phyloP scores from a whole-genome alignment of 2,329 filamentous ascomycete species.

The Penicillium sp. region DNA sequence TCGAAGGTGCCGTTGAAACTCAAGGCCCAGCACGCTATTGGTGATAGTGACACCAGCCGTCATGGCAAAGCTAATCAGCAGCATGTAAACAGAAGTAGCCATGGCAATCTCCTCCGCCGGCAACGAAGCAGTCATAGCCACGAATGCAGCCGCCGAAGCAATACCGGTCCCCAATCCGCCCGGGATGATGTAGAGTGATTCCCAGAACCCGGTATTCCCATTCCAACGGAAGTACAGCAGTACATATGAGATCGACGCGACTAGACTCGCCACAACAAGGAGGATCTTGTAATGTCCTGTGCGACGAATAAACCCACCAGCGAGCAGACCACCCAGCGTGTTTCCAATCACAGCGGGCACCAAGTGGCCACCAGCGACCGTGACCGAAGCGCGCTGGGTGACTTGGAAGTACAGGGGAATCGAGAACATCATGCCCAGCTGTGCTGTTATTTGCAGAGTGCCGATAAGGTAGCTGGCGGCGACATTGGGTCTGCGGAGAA shows the following conservation, averaged over 20 bases:
- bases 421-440: constrained; percentile 65
- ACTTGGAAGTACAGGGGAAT: constrained; percentile 72
- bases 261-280: constrained; percentile 53
- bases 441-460: constrained; percentile 58
- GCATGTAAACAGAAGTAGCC: constrained; percentile 52
- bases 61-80: constrained; percentile 48
- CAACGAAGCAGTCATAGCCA: constrained; percentile 53
- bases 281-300: constrained; percentile 63
- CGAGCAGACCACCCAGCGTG: constrained; percentile 61
- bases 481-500: constrained; percentile 37
- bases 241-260: constrained; percentile 54
- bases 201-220: constrained; percentile 57
- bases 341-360: constrained; percentile 70
- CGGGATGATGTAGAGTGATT: constrained; percentile 63
- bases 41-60: constrained; percentile 44
- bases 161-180: constrained; percentile 57
- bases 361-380: constrained; percentile 61
- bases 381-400: constrained; percentile 59
- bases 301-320: constrained; percentile 59
- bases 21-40: constrained; percentile 41
- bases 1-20: constrained; percentile 37
- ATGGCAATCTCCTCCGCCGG: constrained; percentile 52
- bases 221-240: constrained; percentile 61
- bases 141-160: constrained; percentile 50
- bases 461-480: constrained; percentile 45